Conservation (phyloP, 306 rosid genomes). For the Fragaria iinumae region DNA sequence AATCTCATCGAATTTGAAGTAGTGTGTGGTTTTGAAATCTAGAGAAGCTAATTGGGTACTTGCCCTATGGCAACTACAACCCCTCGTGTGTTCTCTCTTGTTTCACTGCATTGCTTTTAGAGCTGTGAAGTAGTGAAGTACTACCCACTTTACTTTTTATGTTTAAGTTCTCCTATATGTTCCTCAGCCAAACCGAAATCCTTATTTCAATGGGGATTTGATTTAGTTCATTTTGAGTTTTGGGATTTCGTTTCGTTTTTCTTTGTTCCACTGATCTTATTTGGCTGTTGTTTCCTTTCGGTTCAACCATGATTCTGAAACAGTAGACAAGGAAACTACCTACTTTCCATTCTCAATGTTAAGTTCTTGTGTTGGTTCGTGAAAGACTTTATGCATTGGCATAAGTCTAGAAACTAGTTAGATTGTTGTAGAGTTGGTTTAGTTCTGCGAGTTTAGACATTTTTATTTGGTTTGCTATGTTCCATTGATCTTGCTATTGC, state of each 20-base stretch:
- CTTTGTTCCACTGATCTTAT: neutral
- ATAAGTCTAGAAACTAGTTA: neutral
- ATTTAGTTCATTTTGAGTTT: neutral
- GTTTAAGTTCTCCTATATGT: neutral
- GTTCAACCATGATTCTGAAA: neutral
- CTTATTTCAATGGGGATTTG: neutral
- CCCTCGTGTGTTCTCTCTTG: neutral
- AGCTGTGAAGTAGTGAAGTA: neutral
- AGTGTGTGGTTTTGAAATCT: neutral
- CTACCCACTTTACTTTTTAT: neutral
- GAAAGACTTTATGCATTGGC: neutral
- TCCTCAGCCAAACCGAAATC: neutral
- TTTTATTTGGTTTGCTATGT: neutral
- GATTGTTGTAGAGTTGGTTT: neutral
- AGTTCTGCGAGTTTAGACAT: neutral
- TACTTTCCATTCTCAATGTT: neutral
- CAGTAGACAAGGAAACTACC: neutral
- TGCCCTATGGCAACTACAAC: neutral
- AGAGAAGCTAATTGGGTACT: neutral
- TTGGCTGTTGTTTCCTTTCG: neutral
- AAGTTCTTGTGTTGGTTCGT: neutral
- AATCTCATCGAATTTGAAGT: neutral
- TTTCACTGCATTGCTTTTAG: neutral
- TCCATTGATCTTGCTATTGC: neutral
- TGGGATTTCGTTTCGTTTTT: neutral